Evolutionary conservation across 345 rosid genomes (phyloP).

Genomic region (Gossypium raimondii): DNA sequence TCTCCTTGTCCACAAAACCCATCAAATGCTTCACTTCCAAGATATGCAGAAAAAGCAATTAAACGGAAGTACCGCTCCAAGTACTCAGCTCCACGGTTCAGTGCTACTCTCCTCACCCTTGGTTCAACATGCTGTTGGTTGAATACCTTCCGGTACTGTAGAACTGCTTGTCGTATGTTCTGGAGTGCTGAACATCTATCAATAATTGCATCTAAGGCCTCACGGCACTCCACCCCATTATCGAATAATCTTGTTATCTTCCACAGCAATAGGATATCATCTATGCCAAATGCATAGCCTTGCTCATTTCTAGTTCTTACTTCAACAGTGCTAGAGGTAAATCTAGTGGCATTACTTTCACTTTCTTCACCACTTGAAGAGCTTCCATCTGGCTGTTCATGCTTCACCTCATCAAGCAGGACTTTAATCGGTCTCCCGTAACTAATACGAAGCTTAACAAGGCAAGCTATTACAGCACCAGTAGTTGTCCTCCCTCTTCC

Average conservation of each 20-base stretch:
- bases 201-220: conserved; percentile 86
- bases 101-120: conserved; percentile 81
- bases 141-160: conserved; percentile 75
- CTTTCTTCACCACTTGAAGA: conserved; percentile 89
- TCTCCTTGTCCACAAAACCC: conserved; percentile 81
- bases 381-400: conserved; percentile 66
- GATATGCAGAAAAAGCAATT: conserved; percentile 97
- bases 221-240: conserved; percentile 86
- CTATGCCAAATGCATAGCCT: conserved; percentile 76
- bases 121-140: conserved; percentile 94
- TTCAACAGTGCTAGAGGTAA: conserved; percentile 32
- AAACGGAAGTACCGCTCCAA: conserved; percentile 85
- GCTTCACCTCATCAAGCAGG: conserved; percentile 48
- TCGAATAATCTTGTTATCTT: conserved; percentile 94
- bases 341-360: conserved; percentile 41
- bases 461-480: conserved; percentile 98
- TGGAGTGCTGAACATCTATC: conserved; percentile 97
- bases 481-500: conserved; percentile 99
- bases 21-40: conserved; percentile 93
- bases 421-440: conserved; percentile 81
- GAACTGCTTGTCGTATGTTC: conserved; percentile 94
- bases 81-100: conserved; percentile 95
- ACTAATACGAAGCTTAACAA: conserved; percentile 79
- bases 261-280: conserved; percentile 78
- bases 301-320: conserved; percentile 42